Evolutionary conservation across 352 stramenopile genomes (phyloP), one percentile per base, ranked within the genome.

Genomic region (Phytopythium helicoides): DNA sequence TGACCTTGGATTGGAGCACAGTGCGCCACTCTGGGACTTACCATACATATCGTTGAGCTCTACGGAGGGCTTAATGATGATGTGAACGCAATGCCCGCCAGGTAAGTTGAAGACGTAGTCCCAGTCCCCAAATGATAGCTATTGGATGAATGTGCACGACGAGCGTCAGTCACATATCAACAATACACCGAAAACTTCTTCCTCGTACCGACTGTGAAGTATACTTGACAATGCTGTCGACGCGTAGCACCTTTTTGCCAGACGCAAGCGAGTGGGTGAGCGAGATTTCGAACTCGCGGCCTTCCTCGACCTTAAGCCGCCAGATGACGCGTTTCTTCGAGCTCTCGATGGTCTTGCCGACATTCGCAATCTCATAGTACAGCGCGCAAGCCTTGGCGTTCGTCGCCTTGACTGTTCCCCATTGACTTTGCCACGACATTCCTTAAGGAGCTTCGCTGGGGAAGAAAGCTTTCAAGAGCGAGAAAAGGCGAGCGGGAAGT

Each of bases 11-110:
- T n/a, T n/a, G n/a, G n/a, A n/a, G n/a, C n/a, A n/a, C n/a, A n/a
- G n/a, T n/a, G n/a, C n/a, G n/a, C n/a, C n/a, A n/a, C n/a, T n/a
- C n/a, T n/a, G 21, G 11, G 15, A 70, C 69, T 46, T 70, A 92
- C 81, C 81, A 72, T 92, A 92, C 77, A 87, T 92, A 47, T 92
- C 82, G 56, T 92, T 92, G 59, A 92, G 80, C 42, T 92, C 82
- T 14, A 90, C 76, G 0, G 80, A 90, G 8, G 82, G 82, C 40
- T 92, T 92, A 67, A 92, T 92, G 59, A 90, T 89, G 52, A 86
- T 86, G 64, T 92, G 82, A 2, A 92, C 66, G 39, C 85, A 83
- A 64, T 92, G 81, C 15, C 77, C 81, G 16, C 82, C 82, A n/a
- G 74, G 57, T 14, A 92, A 59, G 54, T 90, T 92, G 58, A 92